Base-by-base conservation (phyloP, 1,284 basidiomycete genomes). In the Erythrobasidium hasegawianum region DNA sequence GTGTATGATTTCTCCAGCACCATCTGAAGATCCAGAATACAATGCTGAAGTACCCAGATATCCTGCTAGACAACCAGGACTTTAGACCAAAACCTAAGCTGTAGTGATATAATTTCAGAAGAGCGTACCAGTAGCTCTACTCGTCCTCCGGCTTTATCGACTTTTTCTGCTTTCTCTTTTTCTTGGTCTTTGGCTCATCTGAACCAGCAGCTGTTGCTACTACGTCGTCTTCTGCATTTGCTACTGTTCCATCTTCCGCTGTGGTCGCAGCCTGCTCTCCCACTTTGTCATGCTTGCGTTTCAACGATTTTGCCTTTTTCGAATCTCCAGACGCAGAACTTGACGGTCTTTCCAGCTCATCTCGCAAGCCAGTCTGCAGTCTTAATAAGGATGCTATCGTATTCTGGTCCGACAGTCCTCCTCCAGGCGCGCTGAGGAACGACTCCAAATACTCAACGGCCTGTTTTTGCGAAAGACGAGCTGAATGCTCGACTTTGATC, bases 241-340 rank as follows among this genome's bases (percentile, higher is more conserved):
- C 33, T 24, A 24, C 41, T 27, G 20, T 7, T 4, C 4, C 27
- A 16, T 29, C 27, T n/a, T 24, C 27, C 16, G n/a, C 5, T 16
- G n/a, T n/a, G 8, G 7, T 7, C 20, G 7, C n/a, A 7, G 52
- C 27, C 16, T 3, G 20, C 20, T 54, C n/a, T 47, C 45, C 45
- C 14, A 47, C n/a, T 47, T 47, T 54, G 52, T 54, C 52, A 20
- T 24, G 52, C 52, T 54, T 54, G 22, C 52, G 52, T 9, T 29
- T 54, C 52, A 27, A 8, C 52, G 78, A 4, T 76, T 2, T 58
- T 72, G 64, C 26, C 78, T 64, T 10, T 54, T 29, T 54, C 52
- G 16, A 22, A 52, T 11, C 13, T 14, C 10, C 49, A 20, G 16
- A 54, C 33, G 33, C 33, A n/a, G n/a, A n/a, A n/a, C n/a, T n/a